Evolutionary conservation across 352 stramenopile genomes (phyloP).

Genomic region (Phytopythium kandeliae): DNA sequence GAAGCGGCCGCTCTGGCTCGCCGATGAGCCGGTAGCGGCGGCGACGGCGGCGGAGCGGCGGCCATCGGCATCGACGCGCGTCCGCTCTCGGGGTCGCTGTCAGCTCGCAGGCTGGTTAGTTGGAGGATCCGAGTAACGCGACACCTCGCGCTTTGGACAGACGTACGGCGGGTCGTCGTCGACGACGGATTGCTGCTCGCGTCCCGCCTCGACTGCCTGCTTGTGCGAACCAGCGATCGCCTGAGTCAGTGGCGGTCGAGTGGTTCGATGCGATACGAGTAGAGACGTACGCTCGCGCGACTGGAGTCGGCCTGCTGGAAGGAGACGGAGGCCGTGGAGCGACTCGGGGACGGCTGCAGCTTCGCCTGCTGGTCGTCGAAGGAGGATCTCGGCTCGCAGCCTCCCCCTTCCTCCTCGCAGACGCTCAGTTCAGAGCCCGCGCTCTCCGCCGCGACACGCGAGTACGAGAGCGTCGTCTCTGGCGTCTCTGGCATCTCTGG

Average conservation of each 20-base stretch:
- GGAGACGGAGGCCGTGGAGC: background rate
- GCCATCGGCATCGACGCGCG: slow-evolving; percentile 39
- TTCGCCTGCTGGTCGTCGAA: background rate
- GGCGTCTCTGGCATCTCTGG: too few relatives aligned
- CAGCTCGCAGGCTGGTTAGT: background rate
- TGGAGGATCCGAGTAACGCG: too few relatives aligned
- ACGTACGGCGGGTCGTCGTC: background rate
- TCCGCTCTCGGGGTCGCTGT: slow-evolving; percentile 10
- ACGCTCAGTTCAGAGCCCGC: background rate
- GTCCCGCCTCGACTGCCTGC: too few relatives aligned
- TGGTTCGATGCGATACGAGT: background rate
- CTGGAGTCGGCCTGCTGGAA: background rate
- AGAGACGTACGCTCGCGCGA: background rate
- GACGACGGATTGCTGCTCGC: too few relatives aligned
- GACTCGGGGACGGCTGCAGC: background rate
- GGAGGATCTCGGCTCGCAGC: background rate
- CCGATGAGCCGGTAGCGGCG: slow-evolving; percentile 3
- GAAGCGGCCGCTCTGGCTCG: slow-evolving; percentile 1
- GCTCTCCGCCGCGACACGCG: background rate
- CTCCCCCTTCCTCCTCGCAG: background rate
- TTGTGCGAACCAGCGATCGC: too few relatives aligned
- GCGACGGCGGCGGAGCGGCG: slow-evolving; percentile 1
- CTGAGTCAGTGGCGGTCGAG: background rate
- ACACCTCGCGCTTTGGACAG: too few relatives aligned
- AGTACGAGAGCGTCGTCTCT: background rate